A percentile compares a stretch with the other conserved stretches of the same genome.
phyloP scores from a whole-genome alignment of 2,329 filamentous ascomycete genomes.

The Escovopsis sp. region DNA sequence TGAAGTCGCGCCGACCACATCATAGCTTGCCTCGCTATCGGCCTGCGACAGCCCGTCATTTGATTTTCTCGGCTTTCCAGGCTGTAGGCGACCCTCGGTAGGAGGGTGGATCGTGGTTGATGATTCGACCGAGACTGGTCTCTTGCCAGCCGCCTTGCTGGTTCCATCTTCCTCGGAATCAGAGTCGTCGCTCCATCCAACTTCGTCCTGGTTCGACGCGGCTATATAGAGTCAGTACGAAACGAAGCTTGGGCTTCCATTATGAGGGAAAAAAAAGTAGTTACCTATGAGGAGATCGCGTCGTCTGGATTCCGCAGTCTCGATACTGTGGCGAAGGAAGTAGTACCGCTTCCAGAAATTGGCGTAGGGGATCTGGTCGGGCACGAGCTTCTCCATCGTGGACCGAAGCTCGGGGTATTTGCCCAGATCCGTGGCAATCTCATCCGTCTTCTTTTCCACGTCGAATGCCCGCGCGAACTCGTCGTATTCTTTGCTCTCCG shows the following conservation, averaged over 20 bases:
- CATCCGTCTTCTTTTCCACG: conserved; percentile 68
- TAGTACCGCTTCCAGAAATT: conserved; percentile 95
- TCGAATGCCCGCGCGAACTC: conserved; percentile 62
- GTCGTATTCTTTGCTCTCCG: conserved; percentile 58
- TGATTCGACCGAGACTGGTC: conserved; percentile 37
- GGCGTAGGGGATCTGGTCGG: conserved; percentile 74
- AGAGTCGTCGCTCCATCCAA: conserved; percentile 59
- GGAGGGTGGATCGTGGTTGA: conserved; percentile 46
- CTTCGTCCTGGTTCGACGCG: conserved; percentile 57
- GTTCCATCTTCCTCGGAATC: conserved; percentile 29
- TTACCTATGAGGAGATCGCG: conserved; percentile 83
- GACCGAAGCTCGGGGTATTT: conserved; percentile 72
- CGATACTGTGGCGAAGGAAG: conserved; percentile 81
- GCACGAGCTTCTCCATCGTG: conserved; percentile 95
- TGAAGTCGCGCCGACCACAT: conserved; percentile 69
- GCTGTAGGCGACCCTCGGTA: conserved; percentile 37
- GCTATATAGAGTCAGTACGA: conserved; percentile 25
- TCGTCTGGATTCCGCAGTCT: conserved; percentile 79
- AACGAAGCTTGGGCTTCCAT: background rate
- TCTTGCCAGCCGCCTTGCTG: conserved; percentile 20
- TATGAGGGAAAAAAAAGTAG: conserved; percentile 11
- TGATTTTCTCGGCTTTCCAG: conserved; percentile 52
- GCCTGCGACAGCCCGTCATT: conserved; percentile 82
- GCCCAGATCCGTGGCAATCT: conserved; percentile 67
- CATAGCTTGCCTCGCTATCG: conserved; percentile 92